Conservation (phyloP, 1,139 yeast genomes). For the Debaryomyces robertsiae region DNA sequence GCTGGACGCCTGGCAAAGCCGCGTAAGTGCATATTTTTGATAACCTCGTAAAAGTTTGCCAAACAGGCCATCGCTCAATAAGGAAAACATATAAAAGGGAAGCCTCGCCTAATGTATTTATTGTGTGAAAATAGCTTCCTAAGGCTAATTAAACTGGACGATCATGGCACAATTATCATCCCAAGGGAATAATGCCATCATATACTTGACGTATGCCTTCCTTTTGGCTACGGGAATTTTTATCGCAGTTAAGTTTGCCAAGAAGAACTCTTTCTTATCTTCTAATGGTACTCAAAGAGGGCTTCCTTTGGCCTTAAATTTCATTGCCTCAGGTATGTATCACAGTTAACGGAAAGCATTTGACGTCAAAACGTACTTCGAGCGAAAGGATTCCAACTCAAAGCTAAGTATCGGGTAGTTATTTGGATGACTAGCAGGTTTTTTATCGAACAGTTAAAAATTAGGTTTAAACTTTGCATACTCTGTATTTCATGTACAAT, state of each 20-base stretch:
- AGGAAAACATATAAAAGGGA: too few species aligned
- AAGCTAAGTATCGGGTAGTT: too few species aligned
- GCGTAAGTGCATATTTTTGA: too few species aligned
- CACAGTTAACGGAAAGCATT: not conserved
- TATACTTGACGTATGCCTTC: conserved; percentile 71
- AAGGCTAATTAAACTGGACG: too few species aligned
- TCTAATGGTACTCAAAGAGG: conserved; percentile 82
- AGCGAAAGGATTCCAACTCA: not conserved
- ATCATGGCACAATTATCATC: conserved; percentile 40
- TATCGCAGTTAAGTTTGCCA: conserved; percentile 55
- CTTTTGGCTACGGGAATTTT: conserved; percentile 61
- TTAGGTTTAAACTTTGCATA: not conserved
- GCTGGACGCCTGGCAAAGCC: too few species aligned
- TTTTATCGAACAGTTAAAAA: too few species aligned
- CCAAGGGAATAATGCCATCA: conserved; percentile 66
- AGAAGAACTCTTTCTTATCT: conserved; percentile 59
- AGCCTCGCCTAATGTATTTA: too few species aligned
- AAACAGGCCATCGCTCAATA: too few species aligned
- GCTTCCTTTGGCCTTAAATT: conserved; percentile 79
- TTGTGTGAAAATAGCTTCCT: too few species aligned
- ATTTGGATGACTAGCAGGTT: too few species aligned
- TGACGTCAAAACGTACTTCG: not conserved
- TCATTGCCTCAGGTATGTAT: conserved; percentile 84
- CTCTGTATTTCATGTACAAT: conserved; percentile 11
- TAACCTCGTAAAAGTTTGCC: too few species aligned